Conservation (phyloP, 108 stramenopile species). For the Stephanodiscus triporus region DNA sequence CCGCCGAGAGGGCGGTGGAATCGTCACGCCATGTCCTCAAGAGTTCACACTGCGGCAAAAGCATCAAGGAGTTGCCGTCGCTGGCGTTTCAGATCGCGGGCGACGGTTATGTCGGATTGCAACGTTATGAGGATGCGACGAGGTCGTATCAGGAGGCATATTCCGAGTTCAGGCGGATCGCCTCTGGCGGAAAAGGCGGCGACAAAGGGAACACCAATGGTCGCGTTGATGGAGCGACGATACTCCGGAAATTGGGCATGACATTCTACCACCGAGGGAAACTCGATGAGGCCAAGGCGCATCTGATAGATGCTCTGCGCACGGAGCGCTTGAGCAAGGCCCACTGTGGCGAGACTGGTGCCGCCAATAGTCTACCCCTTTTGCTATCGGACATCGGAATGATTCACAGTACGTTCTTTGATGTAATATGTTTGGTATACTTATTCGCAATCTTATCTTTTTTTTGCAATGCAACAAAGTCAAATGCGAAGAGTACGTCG, state of each 20-base stretch:
- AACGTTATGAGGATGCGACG: slow-evolving; percentile 32
- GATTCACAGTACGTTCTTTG: slow-evolving; percentile 7
- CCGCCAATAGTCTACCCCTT: slow-evolving; percentile 16
- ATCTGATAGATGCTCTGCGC: slow-evolving; percentile 33
- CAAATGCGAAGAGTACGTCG: slow-evolving; percentile 22
- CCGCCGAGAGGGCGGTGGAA: slow-evolving; percentile 25
- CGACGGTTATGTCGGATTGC: slow-evolving; percentile 24
- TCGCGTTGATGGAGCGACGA: slow-evolving; percentile 29
- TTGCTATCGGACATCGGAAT: slow-evolving; percentile 36
- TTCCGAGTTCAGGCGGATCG: slow-evolving; percentile 19
- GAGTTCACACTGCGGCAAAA: not conserved
- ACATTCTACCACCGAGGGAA: slow-evolving; percentile 30
- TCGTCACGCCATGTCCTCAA: slow-evolving; percentile 13
- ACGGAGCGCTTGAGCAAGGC: slow-evolving; percentile 16
- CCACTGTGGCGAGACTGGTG: slow-evolving; percentile 10
- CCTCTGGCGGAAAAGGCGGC: not conserved
- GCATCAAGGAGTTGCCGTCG: slow-evolving; percentile 22
- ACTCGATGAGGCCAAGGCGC: slow-evolving; percentile 27
- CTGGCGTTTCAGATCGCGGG: slow-evolving; percentile 31
- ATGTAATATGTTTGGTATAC: not conserved
- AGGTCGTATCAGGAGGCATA: slow-evolving; percentile 45
- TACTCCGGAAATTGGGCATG: slow-evolving; percentile 29
- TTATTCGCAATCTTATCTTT: too few relatives aligned
- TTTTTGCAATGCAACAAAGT: not conserved
- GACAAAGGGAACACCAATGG: not conserved